Evolutionary conservation across 208 protist species (phyloP).

Genomic region (Acanthamoeba rhysodes): DNA sequence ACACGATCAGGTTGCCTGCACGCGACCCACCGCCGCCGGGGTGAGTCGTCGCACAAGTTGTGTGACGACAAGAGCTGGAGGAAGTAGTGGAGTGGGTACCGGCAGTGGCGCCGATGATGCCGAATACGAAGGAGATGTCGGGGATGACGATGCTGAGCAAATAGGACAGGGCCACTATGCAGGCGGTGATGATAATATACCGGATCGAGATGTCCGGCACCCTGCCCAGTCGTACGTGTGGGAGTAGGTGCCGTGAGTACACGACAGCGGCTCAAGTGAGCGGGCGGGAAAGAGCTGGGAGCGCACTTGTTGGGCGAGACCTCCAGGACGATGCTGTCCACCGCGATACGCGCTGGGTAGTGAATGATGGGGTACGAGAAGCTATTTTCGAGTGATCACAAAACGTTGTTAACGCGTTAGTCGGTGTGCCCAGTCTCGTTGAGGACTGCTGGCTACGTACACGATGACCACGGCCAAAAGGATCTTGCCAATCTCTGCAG

Average conservation of each 20-base stretch:
- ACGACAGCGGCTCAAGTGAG: not conserved
- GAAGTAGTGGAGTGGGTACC: not conserved
- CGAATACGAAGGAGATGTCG: constrained; percentile 41
- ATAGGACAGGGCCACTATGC: constrained; percentile 3
- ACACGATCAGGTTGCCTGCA: constrained; percentile 55
- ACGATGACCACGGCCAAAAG: constrained; percentile 43
- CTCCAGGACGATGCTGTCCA: constrained; percentile 41
- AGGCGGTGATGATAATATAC: constrained; percentile 39
- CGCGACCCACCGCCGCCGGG: not conserved
- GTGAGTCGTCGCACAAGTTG: not conserved
- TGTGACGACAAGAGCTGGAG: not conserved
- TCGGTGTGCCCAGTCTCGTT: no score
- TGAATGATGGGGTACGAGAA: constrained; percentile 47
- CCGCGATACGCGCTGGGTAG: constrained; percentile 17
- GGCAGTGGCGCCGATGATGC: constrained; percentile 43
- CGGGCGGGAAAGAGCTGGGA: not conserved
- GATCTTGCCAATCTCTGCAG: constrained; percentile 13
- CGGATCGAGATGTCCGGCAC: constrained; percentile 29
- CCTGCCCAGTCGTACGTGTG: not conserved
- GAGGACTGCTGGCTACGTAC: not conserved
- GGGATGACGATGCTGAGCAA: constrained; percentile 64
- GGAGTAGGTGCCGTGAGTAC: no score
- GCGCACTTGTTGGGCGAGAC: not conserved
- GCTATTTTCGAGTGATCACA: not conserved
- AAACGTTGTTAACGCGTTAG: not conserved